Percentiles rank a stretch among this genome's conserved stretches.
Conservation (phyloP, 768 basidiomycete genomes). For the Rhodosporidiobolus odoratus region DNA sequence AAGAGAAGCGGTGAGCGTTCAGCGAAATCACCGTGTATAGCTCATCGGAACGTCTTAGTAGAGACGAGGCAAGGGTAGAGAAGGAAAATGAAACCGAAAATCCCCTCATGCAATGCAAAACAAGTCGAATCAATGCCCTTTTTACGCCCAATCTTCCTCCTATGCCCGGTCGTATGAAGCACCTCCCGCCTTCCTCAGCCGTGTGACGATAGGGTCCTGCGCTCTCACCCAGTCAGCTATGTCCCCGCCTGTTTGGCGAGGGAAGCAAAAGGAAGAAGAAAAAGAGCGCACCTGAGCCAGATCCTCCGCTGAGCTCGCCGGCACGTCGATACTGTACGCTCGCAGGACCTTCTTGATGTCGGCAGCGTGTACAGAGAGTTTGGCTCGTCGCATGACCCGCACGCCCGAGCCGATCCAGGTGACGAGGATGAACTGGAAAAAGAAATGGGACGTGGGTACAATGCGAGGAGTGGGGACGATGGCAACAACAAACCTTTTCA, state of each 20-base stretch:
- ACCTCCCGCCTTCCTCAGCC: conserved; percentile 69
- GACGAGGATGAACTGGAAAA: conserved; percentile 53
- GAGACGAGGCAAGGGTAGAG: too few species aligned
- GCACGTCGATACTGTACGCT: conserved; percentile 76
- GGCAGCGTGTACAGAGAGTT: conserved; percentile 85
- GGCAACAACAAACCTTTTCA: conserved; percentile 57
- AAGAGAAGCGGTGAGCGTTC: too few species aligned
- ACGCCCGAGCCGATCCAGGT: conserved; percentile 75
- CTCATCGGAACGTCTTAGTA: too few species aligned
- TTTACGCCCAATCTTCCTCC: neutral
- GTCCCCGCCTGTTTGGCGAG: too few species aligned
- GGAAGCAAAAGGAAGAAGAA: neutral
- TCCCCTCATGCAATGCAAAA: neutral
- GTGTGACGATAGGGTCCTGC: conserved; percentile 74
- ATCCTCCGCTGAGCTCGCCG: conserved; percentile 75
- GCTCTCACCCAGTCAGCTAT: too few species aligned
- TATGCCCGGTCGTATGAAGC: conserved; percentile 45
- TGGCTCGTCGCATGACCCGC: conserved; percentile 87
- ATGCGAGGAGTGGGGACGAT: neutral
- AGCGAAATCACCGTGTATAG: too few species aligned
- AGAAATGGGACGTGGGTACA: neutral
- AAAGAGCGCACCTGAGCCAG: conserved; percentile 54
- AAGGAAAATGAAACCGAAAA: neutral
- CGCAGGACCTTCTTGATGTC: conserved; percentile 78
- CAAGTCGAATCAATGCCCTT: neutral